phyloP scores from a whole-genome alignment of 2,329 filamentous ascomycete species.

The Cytospora mali region DNA sequence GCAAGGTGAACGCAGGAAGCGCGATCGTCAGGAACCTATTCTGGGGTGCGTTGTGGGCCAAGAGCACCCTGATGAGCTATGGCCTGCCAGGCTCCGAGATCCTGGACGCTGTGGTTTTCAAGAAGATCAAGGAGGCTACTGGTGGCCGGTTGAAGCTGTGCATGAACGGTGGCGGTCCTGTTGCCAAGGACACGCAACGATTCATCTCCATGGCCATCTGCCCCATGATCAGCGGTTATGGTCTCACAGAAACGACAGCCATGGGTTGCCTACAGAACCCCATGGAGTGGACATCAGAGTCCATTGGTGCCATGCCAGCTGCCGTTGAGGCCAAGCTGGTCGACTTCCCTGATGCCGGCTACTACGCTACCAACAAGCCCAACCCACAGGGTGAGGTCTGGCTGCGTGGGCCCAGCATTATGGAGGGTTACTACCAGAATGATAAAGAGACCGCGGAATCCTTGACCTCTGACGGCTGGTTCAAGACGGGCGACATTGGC shows the following conservation, averaged over 20 bases:
- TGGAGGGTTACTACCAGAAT: slow-evolving; percentile 75
- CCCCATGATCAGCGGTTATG: slow-evolving; percentile 88
- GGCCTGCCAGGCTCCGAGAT: slow-evolving; percentile 67
- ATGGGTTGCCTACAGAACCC: slow-evolving; percentile 78
- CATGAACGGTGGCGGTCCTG: slow-evolving; percentile 83
- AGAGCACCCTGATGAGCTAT: slow-evolving; percentile 52
- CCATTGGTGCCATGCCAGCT: slow-evolving; percentile 73
- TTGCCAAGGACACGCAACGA: slow-evolving; percentile 80
- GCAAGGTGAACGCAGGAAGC: slow-evolving; percentile 72
- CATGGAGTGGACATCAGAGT: slow-evolving; percentile 73
- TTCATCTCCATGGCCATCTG: slow-evolving; percentile 89
- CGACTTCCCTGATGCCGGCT: slow-evolving; percentile 82
- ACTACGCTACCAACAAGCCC: slow-evolving; percentile 74
- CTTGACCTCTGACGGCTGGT: slow-evolving; percentile 77
- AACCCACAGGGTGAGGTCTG: slow-evolving; percentile 83
- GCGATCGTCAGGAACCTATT: slow-evolving; percentile 74
- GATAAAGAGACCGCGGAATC: slow-evolving; percentile 73
- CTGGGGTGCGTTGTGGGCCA: slow-evolving; percentile 60
- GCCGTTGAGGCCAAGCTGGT: slow-evolving; percentile 83
- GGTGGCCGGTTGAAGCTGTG: slow-evolving; percentile 79
- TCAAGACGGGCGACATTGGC: slow-evolving; percentile 85
- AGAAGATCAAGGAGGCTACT: slow-evolving; percentile 88
- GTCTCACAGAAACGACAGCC: slow-evolving; percentile 81
- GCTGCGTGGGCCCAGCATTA: slow-evolving; percentile 77
- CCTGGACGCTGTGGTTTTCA: slow-evolving; percentile 81